Conservation (phyloP, 768 basidiomycete species). For the Lentinula guzmanii region DNA sequence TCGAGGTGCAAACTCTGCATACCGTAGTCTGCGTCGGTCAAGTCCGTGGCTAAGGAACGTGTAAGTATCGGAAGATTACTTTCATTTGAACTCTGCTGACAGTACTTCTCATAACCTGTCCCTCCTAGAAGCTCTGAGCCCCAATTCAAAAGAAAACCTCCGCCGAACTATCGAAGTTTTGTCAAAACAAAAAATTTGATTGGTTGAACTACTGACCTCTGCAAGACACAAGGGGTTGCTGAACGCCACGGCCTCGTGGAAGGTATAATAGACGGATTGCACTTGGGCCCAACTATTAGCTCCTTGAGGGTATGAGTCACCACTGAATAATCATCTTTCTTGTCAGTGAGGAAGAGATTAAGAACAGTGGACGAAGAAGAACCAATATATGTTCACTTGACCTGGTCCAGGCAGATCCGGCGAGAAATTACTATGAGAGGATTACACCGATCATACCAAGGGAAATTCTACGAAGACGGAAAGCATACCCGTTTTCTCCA, state of each 20-base stretch:
- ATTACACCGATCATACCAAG: not conserved
- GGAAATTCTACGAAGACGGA: not conserved
- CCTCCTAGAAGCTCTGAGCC: conserved; percentile 32
- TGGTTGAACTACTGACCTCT: conserved; percentile 24
- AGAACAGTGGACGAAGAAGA: conserved; percentile 2
- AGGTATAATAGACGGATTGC: conserved; percentile 41
- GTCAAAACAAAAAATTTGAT: not conserved
- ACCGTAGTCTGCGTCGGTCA: conserved; percentile 40
- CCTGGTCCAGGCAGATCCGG: conserved; percentile 38
- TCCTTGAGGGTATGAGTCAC: conserved; percentile 49
- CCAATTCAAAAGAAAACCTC: conserved; percentile 43
- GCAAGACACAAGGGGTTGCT: conserved; percentile 46
- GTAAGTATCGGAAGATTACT: too few relatives aligned
- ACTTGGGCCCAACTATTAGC: conserved; percentile 42
- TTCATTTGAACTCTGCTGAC: conserved; percentile 17
- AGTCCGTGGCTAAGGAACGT: conserved; percentile 23
- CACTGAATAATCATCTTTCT: conserved; percentile 21
- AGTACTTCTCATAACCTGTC: conserved; percentile 46
- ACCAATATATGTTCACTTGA: conserved; percentile 47
- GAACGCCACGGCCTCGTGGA: conserved; percentile 35
- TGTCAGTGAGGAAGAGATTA: not conserved
- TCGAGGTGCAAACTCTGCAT: not conserved
- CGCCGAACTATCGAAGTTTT: conserved; percentile 32
- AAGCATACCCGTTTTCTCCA: conserved; percentile 28
- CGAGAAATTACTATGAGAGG: conserved; percentile 31